Evolutionary conservation across 345 rosid genomes (phyloP).

Genomic region (Carallia pectinifolia): DNA sequence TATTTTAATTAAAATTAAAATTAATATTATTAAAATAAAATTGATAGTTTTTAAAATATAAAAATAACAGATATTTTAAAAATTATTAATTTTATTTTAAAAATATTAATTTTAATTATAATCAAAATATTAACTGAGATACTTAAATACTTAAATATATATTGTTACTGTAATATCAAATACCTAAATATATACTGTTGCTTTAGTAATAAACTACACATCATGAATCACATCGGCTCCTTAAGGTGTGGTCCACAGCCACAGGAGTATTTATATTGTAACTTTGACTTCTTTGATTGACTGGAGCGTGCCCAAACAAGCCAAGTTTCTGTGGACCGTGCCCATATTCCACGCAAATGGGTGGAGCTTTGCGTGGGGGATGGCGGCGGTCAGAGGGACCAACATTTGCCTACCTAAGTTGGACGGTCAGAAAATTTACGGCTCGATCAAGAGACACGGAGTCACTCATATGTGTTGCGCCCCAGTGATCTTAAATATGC

Average conservation of each 20-base stretch:
- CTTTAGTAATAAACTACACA: conserved; percentile 18
- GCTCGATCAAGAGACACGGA: conserved; percentile 5
- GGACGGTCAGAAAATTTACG: conserved; percentile 3
- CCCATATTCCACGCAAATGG: conserved; percentile 27
- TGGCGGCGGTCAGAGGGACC: conserved; percentile 24
- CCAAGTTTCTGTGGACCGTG: conserved; percentile 18
- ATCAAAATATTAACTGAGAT: too few species aligned
- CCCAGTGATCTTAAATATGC: conserved; percentile 14
- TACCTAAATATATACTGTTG: too few species aligned
- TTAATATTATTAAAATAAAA: too few species aligned
- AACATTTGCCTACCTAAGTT: conserved; percentile 21
- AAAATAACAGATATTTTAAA: too few species aligned
- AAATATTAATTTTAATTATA: too few species aligned
- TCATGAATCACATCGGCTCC: conserved; percentile 28
- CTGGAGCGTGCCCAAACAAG: conserved; percentile 17
- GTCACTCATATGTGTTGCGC: conserved; percentile 21
- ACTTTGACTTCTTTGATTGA: conserved; percentile 12
- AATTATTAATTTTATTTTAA: too few species aligned
- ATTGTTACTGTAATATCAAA: too few species aligned
- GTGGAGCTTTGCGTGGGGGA: conserved; percentile 24
- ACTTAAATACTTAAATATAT: too few species aligned
- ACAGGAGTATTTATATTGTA: conserved; percentile 12
- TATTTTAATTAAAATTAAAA: too few species aligned
- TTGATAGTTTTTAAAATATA: too few species aligned
- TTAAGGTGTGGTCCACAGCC: conserved; percentile 21